Conservation (phyloP, 768 basidiomycete genomes). For the Clitopilus passeckerianus region DNA sequence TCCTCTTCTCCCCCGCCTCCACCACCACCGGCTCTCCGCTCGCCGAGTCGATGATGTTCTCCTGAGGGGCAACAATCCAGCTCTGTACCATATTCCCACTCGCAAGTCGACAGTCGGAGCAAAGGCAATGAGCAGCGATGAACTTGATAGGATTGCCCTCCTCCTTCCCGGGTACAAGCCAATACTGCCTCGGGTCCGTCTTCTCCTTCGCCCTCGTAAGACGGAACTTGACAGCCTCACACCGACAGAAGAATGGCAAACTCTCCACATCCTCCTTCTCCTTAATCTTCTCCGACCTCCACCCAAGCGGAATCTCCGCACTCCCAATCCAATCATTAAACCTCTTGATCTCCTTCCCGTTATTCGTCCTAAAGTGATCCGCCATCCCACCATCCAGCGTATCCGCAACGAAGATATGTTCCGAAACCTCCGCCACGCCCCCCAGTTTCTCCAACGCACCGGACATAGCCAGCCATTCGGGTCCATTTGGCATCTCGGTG, state of each 20-base stretch:
- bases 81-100: slow-evolving; percentile 21
- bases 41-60: slow-evolving; percentile 16
- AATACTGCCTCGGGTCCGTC: slow-evolving; percentile 21
- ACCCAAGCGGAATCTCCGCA: slow-evolving; percentile 16
- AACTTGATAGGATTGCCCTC: slow-evolving; percentile 15
- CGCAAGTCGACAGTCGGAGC: slow-evolving; percentile 18
- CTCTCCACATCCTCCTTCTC: slow-evolving; percentile 3
- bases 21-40: slow-evolving; percentile 11
- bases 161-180: slow-evolving; percentile 15
- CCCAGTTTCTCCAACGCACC: slow-evolving; percentile 20
- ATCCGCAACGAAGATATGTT: slow-evolving; percentile 21
- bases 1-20: slow-evolving; percentile 6
- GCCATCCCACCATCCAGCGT: slow-evolving; percentile 27
- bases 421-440: slow-evolving; percentile 15
- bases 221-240: slow-evolving; percentile 16
- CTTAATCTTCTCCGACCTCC: slow-evolving; percentile 10
- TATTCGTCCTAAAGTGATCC: slow-evolving; percentile 15
- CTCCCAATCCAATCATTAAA: slow-evolving; percentile 11
- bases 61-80: slow-evolving; percentile 22
- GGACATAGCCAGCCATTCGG: slow-evolving; percentile 18
- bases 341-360: slow-evolving; percentile 14
- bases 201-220: slow-evolving; percentile 21
- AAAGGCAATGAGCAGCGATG: slow-evolving; percentile 24
- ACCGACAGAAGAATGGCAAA: slow-evolving; percentile 21
- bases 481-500: slow-evolving; percentile 3